A percentile compares a stretch with the other conserved stretches of the same genome.
Conservation (phyloP, 169 alveolate genomes). For the Besnoitia besnoiti region DNA sequence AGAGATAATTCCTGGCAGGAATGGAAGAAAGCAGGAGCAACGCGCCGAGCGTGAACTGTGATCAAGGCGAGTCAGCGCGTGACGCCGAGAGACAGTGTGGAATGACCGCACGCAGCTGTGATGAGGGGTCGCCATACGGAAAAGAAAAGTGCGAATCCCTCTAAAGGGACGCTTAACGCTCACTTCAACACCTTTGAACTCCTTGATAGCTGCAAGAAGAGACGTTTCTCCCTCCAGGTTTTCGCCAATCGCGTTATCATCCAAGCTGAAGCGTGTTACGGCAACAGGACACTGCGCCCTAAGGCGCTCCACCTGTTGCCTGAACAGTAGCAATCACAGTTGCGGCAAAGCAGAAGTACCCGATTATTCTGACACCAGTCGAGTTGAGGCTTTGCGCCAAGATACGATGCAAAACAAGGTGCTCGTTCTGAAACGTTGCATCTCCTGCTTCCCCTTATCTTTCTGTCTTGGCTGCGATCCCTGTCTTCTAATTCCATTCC, state of each 20-base stretch:
- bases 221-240: neutral
- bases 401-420: too few species aligned
- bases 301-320: neutral
- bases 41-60: too few species aligned
- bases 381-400: too few species aligned
- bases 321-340: neutral
- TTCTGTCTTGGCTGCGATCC: neutral
- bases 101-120: too few species aligned
- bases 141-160: neutral
- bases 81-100: too few species aligned
- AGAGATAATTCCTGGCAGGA: neutral
- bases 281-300: neutral
- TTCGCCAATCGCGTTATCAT: conserved; percentile 1
- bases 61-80: too few species aligned
- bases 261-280: neutral
- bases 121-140: too few species aligned
- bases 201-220: neutral
- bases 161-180: neutral
- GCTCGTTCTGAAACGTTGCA: too few species aligned
- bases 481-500: neutral
- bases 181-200: neutral
- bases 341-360: too few species aligned
- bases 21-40: too few species aligned
- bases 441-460: too few species aligned
- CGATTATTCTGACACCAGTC: too few species aligned